Evolutionary conservation across 306 rosid genomes (phyloP).

Genomic region (Malus sieversii): DNA sequence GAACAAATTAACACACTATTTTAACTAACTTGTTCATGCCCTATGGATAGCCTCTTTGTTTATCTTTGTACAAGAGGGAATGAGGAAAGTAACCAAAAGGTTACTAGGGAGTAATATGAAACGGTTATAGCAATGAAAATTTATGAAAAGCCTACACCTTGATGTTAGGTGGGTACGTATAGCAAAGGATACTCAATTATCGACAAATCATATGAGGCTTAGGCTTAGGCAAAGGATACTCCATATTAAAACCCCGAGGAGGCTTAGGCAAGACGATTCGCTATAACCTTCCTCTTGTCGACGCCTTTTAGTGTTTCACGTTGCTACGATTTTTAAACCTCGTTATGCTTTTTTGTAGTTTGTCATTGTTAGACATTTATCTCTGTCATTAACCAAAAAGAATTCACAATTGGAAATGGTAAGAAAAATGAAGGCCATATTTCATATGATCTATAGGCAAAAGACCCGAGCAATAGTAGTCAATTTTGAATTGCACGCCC

Average conservation of each 20-base stretch:
- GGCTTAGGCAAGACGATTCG: not conserved
- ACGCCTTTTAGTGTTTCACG: not conserved
- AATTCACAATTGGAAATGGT: no score
- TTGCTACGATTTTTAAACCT: no score
- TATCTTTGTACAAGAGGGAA: no score
- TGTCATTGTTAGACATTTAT: no score
- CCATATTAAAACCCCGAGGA: not conserved
- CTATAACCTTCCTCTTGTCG: not conserved
- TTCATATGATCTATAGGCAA: not conserved
- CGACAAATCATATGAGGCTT: not conserved
- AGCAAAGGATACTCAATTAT: not conserved
- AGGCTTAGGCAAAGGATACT: no score
- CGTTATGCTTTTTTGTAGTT: no score
- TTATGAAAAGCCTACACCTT: not conserved
- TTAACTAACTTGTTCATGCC: no score
- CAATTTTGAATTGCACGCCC: not conserved
- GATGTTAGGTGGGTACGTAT: no score
- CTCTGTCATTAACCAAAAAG: no score
- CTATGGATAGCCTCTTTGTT: no score
- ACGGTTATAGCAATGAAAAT: not conserved
- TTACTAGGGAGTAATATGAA: not conserved
- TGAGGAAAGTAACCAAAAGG: not conserved
- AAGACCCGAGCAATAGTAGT: not conserved
- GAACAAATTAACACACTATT: no score
- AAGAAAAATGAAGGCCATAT: not conserved